phyloP scores from a whole-genome alignment of 1,284 basidiomycete genomes.

The Inonotus hispidus region DNA sequence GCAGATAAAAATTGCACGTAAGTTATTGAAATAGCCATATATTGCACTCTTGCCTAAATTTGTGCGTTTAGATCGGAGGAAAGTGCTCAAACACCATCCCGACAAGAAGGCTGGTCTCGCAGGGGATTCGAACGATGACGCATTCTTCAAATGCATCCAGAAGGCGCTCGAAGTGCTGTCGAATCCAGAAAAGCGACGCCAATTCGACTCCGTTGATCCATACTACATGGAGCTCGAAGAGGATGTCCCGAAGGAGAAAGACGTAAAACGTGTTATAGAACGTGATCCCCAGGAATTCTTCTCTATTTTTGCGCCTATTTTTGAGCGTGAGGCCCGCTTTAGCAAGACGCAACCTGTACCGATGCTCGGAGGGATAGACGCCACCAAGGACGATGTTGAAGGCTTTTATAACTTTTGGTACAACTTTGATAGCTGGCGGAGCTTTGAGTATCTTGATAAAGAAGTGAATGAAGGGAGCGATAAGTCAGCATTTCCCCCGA shows the following conservation, averaged over 20 bases:
- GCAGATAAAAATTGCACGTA: slow-evolving; percentile 96
- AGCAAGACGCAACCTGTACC: slow-evolving; percentile 88
- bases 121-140: slow-evolving; percentile 86
- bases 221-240: slow-evolving; percentile 70
- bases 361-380: slow-evolving; percentile 66
- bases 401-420: slow-evolving; percentile 99
- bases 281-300: slow-evolving; percentile 55
- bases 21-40: slow-evolving; percentile 30
- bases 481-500: slow-evolving; percentile 46
- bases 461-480: slow-evolving; percentile 98
- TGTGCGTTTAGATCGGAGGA: slow-evolving; percentile 73
- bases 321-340: slow-evolving; percentile 90
- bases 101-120: slow-evolving; percentile 90
- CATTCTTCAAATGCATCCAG: slow-evolving; percentile 99
- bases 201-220: slow-evolving; percentile 97
- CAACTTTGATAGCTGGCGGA: slow-evolving; percentile 98
- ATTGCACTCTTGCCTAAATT: slow-evolving; percentile 12
- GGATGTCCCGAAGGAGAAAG: slow-evolving; percentile 64
- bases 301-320: slow-evolving; percentile 67
- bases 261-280: slow-evolving; percentile 52
- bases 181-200: slow-evolving; percentile 82
- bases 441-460: slow-evolving; percentile 98
- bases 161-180: slow-evolving; percentile 94
- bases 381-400: slow-evolving; percentile 82
- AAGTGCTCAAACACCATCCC: slow-evolving; percentile 98